Percentiles rank a stretch among this genome's conserved stretches.
Evolutionary conservation across 768 basidiomycete genomes (phyloP).

Genomic region (Paxillus involutus): DNA sequence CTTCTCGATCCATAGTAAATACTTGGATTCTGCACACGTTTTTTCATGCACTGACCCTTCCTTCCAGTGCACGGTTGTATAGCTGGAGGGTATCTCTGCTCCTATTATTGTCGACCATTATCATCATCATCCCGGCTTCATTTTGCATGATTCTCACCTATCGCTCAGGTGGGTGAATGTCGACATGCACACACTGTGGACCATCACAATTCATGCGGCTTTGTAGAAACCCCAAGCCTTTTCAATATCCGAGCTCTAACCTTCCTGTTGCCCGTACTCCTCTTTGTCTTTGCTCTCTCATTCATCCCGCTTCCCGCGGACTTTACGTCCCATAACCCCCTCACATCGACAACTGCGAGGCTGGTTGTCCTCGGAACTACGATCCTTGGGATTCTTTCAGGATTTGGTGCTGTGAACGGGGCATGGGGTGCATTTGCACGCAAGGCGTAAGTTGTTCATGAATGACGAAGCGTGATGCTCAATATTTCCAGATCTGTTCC

Average conservation of each 20-base stretch:
- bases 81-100: constrained; percentile 71
- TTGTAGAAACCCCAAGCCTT: constrained; percentile 24
- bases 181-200: neutral
- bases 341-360: constrained; percentile 55
- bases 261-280: constrained; percentile 44
- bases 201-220: neutral
- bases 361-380: constrained; percentile 76
- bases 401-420: constrained; percentile 72
- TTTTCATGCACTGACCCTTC: constrained; percentile 3
- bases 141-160: constrained; percentile 58
- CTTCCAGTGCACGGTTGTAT: constrained; percentile 53
- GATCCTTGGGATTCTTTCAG: constrained; percentile 78
- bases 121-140: constrained; percentile 67
- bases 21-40: neutral
- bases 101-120: constrained; percentile 57
- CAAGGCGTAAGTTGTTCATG: constrained; percentile 24
- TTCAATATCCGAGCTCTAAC: constrained; percentile 19
- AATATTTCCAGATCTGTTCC: constrained; percentile 18
- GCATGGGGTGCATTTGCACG: constrained; percentile 46
- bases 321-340: constrained; percentile 39
- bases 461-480: constrained; percentile 7
- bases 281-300: constrained; percentile 62
- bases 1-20: constrained; percentile 57
- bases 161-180: constrained; percentile 27
- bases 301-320: constrained; percentile 65